These are phyloP conservation scores for Paraphoma chrysanthemicola DNA, from an alignment of 2,329 filamentous ascomycete genomes.

Conservation along the genomic window DNA sequence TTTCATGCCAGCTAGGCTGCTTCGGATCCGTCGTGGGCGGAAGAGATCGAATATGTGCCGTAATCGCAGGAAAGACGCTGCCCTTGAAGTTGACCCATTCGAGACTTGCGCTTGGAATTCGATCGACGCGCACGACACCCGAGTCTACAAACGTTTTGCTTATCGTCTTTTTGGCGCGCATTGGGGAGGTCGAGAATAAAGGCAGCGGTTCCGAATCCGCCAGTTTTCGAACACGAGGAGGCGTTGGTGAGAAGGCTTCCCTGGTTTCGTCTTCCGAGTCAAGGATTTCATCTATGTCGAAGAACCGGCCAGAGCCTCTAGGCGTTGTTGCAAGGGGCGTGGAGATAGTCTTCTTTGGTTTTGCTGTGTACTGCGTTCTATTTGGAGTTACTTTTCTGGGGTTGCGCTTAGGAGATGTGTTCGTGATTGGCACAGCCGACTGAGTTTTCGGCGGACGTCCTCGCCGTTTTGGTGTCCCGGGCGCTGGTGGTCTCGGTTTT, in stretches of 20 bases:
- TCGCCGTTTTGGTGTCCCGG: constrained; percentile 25
- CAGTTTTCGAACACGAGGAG: constrained; percentile 34
- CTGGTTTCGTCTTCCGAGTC: constrained; percentile 48
- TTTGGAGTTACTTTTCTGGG: no score
- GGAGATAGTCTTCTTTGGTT: neutral
- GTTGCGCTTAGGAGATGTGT: constrained; percentile 3
- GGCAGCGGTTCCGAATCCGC: constrained; percentile 24
- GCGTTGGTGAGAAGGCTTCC: constrained; percentile 40
- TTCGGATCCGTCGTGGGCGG: constrained; percentile 48
- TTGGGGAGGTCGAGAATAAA: constrained; percentile 7
- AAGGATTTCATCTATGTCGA: constrained; percentile 47
- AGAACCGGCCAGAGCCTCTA: constrained; percentile 31
- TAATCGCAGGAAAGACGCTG: constrained; percentile 57
- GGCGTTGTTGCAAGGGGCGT: constrained; percentile 17
- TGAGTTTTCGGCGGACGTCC: constrained; percentile 28
- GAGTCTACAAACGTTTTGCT: neutral
- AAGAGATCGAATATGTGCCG: constrained; percentile 55
- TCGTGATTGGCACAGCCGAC: constrained; percentile 7
- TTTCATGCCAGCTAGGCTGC: constrained; percentile 80
- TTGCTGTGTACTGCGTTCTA: constrained; percentile 1
- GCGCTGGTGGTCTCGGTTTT: constrained; percentile 3
- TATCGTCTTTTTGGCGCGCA: neutral
- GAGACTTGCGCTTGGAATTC: constrained; percentile 24
- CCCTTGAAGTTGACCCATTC: constrained; percentile 43
- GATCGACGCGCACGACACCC: constrained; percentile 13